Evolutionary conservation across 495 filamentous ascomycete genomes (phyloP), one percentile per base, ranked within the genome.

Genomic region (Penicillium crystallinum): DNA sequence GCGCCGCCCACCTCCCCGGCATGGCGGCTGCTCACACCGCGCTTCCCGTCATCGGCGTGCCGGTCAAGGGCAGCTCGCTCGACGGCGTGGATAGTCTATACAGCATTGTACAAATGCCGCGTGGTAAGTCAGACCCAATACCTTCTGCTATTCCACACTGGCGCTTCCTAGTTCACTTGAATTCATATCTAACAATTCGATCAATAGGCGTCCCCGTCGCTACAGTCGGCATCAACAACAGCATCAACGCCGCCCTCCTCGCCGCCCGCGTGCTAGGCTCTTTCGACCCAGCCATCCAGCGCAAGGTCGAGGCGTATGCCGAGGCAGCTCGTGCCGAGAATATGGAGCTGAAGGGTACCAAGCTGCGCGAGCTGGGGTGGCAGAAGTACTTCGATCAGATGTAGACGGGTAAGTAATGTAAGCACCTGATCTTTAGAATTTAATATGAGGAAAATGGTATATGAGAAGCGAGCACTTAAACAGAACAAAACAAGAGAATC

Each of bases 41-140:
- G n/a, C 77, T 97, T 29, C 93, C 92, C 0, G 92, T 97, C 12
- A 92, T 97, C 50, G 93, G 95, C 12, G 82, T 97, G 1, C 93
- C 95, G 0, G 85, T 98, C 17, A 93, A 89, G 72, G 90, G 87
- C 3, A 92, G 84, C 54, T 81, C 85, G 7, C 69, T 95, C 35
- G 93, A 96, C 67, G 92, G 95, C 29, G 78, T 92, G 50, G 95
- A 98, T 64, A 92, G 88, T 62, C 66, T 97, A 58, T 79, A 89
- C 58, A 91, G 86, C 56, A 96, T 96, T 62, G 87, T 91, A 9
- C 91, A 96, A 69, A 96, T 98, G 95, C 93, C 92, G 37, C 64
- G 82, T 71, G 65, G 80, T 83, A 65, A 54, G 56, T 63, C 41
- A 33, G 14, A 12, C n/a, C 47, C n/a, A 18, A 6, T 42, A 4